Evolutionary conservation across 169 alveolate genomes (phyloP), one percentile per base, ranked within the genome.

Genomic region (Eimeria maxima): DNA sequence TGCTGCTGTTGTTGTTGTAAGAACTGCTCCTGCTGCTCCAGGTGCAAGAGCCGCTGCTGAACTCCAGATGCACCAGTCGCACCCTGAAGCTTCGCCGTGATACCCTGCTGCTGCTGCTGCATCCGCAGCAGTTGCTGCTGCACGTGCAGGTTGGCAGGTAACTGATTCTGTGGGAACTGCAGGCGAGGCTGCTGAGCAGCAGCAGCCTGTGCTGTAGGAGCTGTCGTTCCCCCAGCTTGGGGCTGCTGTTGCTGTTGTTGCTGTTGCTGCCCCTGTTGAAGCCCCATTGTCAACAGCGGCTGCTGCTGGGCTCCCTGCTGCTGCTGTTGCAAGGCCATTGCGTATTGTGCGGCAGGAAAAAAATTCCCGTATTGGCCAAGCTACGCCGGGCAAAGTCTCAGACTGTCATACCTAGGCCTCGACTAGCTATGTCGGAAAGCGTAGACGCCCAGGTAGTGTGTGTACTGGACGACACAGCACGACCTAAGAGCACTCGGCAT

Each of bases 41-140:
- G 50, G 53, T 69, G 95, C 95, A 89, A 22, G 0, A 89, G 95
- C 44, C 95, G 38, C 87, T 69, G 95, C 95, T 69, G 95, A 33
- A 89, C 95, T 45, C 95, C 93, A 4, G 93, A 87, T 63, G 93
- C 93, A 22, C 67, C 57, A 57, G 93, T 44, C 22, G 65, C 44
- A 4, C 93, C 93, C 63, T 87, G 93, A n/a, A 87, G 65, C 45
- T 87, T 87, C 27, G 93, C 93, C 42, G 93, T 63, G 50, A 87
- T 87, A 22, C 93, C 93, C 67, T 87, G 93, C 93, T 87, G 93
- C 33, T 87, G 93, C 81, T 87, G 93, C 83, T 87, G 93, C 93
- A 87, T 87, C 44, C 93, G 93, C 81, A 87, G 83, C 83, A 87
- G 80, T 18, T 87, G 93, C 63, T 87, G 93, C 80, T 87, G 93